These are phyloP conservation scores for Rhododendron mucronatum DNA, from an alignment of 148 eudicot species.

Conservation along the genomic window DNA sequence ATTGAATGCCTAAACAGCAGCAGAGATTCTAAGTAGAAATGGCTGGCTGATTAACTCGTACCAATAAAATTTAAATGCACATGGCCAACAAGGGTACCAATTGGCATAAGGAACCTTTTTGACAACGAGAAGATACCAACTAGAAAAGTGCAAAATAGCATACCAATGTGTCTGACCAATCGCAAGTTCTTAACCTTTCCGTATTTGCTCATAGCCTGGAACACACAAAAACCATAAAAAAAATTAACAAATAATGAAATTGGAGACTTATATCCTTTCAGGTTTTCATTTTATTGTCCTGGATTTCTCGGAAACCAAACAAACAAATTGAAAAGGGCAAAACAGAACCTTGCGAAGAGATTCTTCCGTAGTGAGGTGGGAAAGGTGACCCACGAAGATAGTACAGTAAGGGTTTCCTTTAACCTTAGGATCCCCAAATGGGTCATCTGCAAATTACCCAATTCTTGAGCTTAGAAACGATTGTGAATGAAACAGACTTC, in stretches of 20 bases:
- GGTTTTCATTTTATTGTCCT: neutral
- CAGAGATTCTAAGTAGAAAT: neutral
- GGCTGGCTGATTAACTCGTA: neutral
- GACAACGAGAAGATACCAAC: neutral
- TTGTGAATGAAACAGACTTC: neutral
- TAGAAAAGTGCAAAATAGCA: neutral
- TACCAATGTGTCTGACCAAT: constrained; percentile 88
- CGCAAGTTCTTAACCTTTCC: constrained; percentile 82
- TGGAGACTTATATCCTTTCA: neutral
- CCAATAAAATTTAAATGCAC: neutral
- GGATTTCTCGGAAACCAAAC: neutral
- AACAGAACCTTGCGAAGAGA: constrained; percentile 53
- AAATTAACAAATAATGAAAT: neutral
- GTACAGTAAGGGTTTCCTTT: constrained; percentile 82
- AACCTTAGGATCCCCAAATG: constrained; percentile 87
- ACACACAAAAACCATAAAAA: constrained; percentile 1
- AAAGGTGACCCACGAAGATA: constrained; percentile 71
- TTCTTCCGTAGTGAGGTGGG: constrained; percentile 69
- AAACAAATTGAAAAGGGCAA: neutral
- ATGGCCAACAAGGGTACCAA: neutral
- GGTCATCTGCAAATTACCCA: constrained; percentile 60
- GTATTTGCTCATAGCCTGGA: constrained; percentile 74
- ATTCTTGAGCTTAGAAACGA: neutral
- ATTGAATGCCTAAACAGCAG: neutral
- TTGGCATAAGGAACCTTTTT: neutral